phyloP scores from a whole-genome alignment of 164 flowering plant species.

The Dillenia suffruticosa region DNA sequence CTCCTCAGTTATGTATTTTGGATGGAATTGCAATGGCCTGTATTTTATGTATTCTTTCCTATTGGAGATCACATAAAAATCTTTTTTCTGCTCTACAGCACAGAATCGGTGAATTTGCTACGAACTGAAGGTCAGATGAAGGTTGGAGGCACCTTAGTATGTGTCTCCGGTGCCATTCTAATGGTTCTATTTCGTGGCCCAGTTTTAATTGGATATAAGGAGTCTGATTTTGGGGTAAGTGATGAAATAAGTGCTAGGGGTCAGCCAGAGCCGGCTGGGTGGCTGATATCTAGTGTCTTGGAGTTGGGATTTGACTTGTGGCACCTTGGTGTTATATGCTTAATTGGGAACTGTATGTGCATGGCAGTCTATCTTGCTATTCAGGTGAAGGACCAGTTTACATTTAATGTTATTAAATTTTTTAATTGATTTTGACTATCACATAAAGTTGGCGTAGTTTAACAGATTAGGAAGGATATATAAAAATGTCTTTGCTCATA shows the following conservation, averaged over 20 bases:
- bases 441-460: too few species aligned
- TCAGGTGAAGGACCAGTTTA: constrained; percentile 48
- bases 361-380: constrained; percentile 88
- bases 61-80: constrained; percentile 10
- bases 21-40: too few species aligned
- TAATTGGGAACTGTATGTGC: constrained; percentile 92
- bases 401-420: too few species aligned
- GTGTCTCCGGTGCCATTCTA: constrained; percentile 84
- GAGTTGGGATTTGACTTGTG: constrained; percentile 62
- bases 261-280: constrained; percentile 91
- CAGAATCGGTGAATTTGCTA: constrained; percentile 72
- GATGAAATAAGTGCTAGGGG: constrained; percentile 72
- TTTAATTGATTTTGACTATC: too few species aligned
- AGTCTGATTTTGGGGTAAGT: constrained; percentile 29
- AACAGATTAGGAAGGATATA: too few species aligned
- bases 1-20: not conserved
- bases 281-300: constrained; percentile 54
- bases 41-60: not conserved
- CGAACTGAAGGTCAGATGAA: constrained; percentile 78
- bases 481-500: too few species aligned
- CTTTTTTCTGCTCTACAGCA: constrained; percentile 46
- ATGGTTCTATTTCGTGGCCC: constrained; percentile 93
- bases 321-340: constrained; percentile 86
- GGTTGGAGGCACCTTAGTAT: constrained; percentile 77
- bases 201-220: constrained; percentile 51